phyloP scores from a whole-genome alignment of 2,329 filamentous ascomycete species.

The Fusarium austroafricanum region DNA sequence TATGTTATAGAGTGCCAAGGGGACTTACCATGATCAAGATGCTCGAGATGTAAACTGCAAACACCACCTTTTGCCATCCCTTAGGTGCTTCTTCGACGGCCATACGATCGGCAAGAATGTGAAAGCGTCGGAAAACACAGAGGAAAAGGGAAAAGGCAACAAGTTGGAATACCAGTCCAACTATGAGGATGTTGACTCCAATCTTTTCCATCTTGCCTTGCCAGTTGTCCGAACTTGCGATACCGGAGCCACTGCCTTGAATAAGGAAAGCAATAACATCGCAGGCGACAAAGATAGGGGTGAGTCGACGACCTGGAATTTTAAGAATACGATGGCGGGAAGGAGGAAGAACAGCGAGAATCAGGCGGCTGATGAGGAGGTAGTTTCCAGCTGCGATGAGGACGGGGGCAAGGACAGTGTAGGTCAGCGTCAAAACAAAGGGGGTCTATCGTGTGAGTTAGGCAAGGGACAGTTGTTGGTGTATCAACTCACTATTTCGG shows the following conservation, averaged over 20 bases:
- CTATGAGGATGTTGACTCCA: conserved; percentile 57
- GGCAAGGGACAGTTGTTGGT: neutral
- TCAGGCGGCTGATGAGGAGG: conserved; percentile 61
- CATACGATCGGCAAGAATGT: conserved; percentile 45
- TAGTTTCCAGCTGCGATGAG: conserved; percentile 64
- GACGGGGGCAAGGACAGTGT: conserved; percentile 62
- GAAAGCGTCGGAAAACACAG: conserved; percentile 54
- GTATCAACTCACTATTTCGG: conserved; percentile 48
- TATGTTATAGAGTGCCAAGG: accelerated
- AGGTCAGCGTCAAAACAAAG: conserved; percentile 54
- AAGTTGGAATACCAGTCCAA: conserved; percentile 56
- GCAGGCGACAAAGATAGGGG: conserved; percentile 58
- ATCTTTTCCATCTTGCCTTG: conserved; percentile 52
- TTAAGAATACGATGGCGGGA: conserved; percentile 51
- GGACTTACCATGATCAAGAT: conserved; percentile 57
- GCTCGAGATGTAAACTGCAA: conserved; percentile 58
- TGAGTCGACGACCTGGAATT: conserved; percentile 54
- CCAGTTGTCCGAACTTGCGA: conserved; percentile 58
- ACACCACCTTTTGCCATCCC: conserved; percentile 54
- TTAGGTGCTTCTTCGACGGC: conserved; percentile 45
- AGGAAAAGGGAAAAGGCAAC: conserved; percentile 56
- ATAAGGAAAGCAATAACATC: conserved; percentile 60
- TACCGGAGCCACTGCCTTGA: conserved; percentile 58
- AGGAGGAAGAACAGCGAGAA: conserved; percentile 52
- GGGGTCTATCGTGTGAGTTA: conserved; percentile 43